Evolutionary conservation across 1,139 yeast species (phyloP), one percentile per base, ranked within the genome.

Genomic region (Blastobotrys capitulatus): DNA sequence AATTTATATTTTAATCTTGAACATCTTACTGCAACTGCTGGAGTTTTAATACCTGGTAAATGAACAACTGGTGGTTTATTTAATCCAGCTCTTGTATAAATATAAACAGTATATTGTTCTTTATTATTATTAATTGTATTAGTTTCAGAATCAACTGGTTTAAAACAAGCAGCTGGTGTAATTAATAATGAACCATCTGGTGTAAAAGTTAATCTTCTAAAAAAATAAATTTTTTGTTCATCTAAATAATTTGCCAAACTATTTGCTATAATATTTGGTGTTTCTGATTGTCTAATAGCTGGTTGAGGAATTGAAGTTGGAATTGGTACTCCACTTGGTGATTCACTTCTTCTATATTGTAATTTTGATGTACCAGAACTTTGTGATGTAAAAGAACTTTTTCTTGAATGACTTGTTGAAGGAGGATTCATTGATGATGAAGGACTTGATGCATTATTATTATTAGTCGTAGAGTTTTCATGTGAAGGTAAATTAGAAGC

Each of bases 151-250:
- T 36, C 49, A 36, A 50, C 37, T 15, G 48, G 43, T 54, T 71
- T 78, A 65, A 72, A 79, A 18, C 85, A 73, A 0, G 97, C 97
- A 47, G 95, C 83, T 0, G 98, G 96, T 0, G 95, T 80, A 18
- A 92, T 69, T 36, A 92, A 69, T 39, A 92, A 66, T 47, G 77
- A 73, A 0, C 99, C 99, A 65, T 94, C 97, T 0, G 96, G 96
- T 0, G 97, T 83, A 61, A 89, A 88, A 0, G 83, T 68, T 51
- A 90, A 72, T 52, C 98, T 71, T 54, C 99, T 74, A 71, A 92
- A 92, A 63, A 94, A 92, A 1, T 96, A 85, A 50, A 88, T 88
- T 34, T 90, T 73, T 0, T 95, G 82, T 60, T 92, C 98, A 53
- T 90, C 82, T 60, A 88, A 94, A 62, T 85, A 89, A 22, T 86